A percentile compares a stretch with the other conserved stretches of the same genome.
phyloP scores from a whole-genome alignment of 2,329 filamentous ascomycete genomes.

The Parastagonospora nodorum region DNA sequence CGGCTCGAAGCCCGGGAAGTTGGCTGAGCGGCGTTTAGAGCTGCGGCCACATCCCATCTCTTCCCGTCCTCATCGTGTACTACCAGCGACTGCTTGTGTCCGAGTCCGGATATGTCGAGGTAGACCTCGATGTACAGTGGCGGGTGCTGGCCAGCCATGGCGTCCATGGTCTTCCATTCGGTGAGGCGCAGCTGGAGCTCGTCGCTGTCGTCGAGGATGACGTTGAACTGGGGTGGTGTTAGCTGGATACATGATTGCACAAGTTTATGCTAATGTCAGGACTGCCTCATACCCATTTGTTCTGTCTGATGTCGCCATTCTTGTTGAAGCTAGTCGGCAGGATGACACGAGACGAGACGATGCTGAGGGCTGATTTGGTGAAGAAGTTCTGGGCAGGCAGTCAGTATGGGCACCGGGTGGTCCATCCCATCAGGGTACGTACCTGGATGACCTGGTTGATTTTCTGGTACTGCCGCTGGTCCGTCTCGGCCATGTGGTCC shows the following conservation, averaged over 20 bases:
- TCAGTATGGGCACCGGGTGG: conserved; percentile 23
- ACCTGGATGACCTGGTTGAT: conserved; percentile 95
- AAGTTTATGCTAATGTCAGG: not conserved
- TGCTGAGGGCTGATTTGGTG: conserved; percentile 81
- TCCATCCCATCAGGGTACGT: conserved; percentile 28
- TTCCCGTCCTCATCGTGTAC: conserved; percentile 88
- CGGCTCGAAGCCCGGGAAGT: conserved; percentile 54
- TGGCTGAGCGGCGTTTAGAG: conserved; percentile 67
- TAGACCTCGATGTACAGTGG: conserved; percentile 90
- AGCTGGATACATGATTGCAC: conserved; percentile 7
- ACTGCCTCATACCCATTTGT: conserved; percentile 76
- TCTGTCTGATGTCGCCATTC: conserved; percentile 69
- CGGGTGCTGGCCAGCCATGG: conserved; percentile 76
- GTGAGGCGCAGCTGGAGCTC: conserved; percentile 80
- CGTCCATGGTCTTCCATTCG: conserved; percentile 80
- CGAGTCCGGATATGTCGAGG: conserved; percentile 77
- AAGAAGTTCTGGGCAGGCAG: conserved; percentile 75
- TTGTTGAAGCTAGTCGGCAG: conserved; percentile 64
- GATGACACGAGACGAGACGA: conserved; percentile 79
- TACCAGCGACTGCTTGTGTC: conserved; percentile 84
- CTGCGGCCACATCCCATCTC: conserved; percentile 88
- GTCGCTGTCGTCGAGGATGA: conserved; percentile 91
- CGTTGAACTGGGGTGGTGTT: conserved; percentile 73
- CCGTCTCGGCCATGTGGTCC: conserved; percentile 35
- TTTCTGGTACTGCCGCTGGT: conserved; percentile 57